Evolutionary conservation across 164 flowering plant genomes (phyloP).

Genomic region (Paratinospora sagittata): DNA sequence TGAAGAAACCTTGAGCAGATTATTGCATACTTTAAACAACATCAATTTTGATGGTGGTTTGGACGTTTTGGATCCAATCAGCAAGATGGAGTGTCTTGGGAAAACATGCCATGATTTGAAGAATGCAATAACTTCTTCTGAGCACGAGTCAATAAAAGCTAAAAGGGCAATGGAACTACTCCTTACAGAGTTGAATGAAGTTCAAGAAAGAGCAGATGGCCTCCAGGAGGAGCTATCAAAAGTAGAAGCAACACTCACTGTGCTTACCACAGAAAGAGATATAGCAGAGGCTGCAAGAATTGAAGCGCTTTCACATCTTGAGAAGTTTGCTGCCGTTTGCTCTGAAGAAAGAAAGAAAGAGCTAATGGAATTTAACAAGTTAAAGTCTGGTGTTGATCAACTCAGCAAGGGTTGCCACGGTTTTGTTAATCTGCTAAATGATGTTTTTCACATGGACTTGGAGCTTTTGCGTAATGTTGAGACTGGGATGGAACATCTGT

Average conservation of each 20-base stretch:
- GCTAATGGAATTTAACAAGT: conserved; percentile 29
- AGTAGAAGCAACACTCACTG: conserved; percentile 33
- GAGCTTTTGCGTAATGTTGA: conserved; percentile 45
- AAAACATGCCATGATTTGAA: conserved; percentile 44
- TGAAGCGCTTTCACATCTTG: conserved; percentile 56
- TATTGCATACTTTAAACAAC: conserved; percentile 35
- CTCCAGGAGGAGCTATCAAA: conserved; percentile 78
- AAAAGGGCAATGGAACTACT: conserved; percentile 85
- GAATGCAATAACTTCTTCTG: conserved; percentile 36
- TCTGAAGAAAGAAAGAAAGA: conserved; percentile 42
- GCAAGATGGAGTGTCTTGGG: conserved; percentile 45
- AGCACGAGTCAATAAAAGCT: conserved; percentile 69
- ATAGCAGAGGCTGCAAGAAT: conserved; percentile 51
- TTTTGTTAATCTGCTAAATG: conserved; percentile 28
- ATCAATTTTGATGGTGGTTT: conserved; percentile 39
- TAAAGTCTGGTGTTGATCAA: conserved; percentile 39
- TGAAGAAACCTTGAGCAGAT: conserved; percentile 36
- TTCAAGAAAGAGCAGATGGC: conserved; percentile 82
- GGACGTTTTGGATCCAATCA: conserved; percentile 44
- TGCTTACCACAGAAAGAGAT: conserved; percentile 49
- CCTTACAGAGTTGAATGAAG: conserved; percentile 86
- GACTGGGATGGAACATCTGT: conserved; percentile 33
- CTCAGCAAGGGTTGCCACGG: conserved; percentile 38
- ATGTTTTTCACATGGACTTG: conserved; percentile 44
- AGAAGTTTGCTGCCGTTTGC: conserved; percentile 27